Evolutionary conservation across 1,139 yeast species (phyloP).

Genomic region (Blastobotrys capitulatus): DNA sequence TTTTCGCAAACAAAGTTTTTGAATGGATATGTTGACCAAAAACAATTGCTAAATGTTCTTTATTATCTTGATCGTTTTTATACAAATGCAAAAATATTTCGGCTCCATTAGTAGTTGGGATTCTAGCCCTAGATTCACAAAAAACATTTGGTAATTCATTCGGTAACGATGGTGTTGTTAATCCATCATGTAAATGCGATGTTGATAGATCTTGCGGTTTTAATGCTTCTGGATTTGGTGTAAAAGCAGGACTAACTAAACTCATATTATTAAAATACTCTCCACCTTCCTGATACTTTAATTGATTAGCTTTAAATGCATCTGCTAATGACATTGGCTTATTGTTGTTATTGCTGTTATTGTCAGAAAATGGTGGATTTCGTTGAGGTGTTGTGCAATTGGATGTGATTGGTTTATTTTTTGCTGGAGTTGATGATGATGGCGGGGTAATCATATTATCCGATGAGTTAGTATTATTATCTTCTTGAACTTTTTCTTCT

Average conservation of each 20-base stretch:
- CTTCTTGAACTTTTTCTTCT: slow-evolving; percentile 5
- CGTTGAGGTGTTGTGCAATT: neutral
- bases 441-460: neutral
- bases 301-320: neutral
- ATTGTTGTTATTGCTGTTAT: slow-evolving; percentile 1
- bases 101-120: slow-evolving; percentile 89
- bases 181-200: neutral
- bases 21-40: slow-evolving; percentile 91
- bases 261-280: slow-evolving; percentile 27
- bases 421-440: neutral
- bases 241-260: slow-evolving; percentile 33
- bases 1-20: slow-evolving; percentile 54
- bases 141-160: slow-evolving; percentile 58
- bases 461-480: neutral
- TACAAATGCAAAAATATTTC: slow-evolving; percentile 90
- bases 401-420: neutral
- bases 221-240: slow-evolving; percentile 22
- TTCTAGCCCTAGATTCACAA: slow-evolving; percentile 88
- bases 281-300: slow-evolving; percentile 1
- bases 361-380: no score
- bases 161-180: slow-evolving; percentile 10
- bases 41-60: slow-evolving; percentile 95
- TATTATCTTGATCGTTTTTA: slow-evolving; percentile 75
- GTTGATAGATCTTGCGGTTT: slow-evolving; percentile 5
- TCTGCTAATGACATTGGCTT: neutral